These are phyloP conservation scores for Aspergillus eucalypticola DNA, from an alignment of 2,329 filamentous ascomycete genomes.

Conservation along the genomic window DNA sequence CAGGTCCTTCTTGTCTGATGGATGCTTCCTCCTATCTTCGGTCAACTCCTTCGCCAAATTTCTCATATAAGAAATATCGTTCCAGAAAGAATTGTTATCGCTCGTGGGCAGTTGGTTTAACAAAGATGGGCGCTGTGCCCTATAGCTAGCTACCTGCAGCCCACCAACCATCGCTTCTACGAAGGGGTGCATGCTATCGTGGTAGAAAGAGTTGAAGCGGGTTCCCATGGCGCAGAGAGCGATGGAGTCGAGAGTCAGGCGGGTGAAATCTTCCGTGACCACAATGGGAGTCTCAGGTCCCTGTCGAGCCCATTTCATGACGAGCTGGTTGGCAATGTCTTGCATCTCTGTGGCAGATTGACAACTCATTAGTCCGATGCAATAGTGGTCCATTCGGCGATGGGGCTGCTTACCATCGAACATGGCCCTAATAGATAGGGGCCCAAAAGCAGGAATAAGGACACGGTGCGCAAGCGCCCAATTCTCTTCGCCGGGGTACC, in stretches of 20 bases:
- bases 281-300: constrained; percentile 60
- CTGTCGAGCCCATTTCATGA: constrained; percentile 46
- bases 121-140: constrained; percentile 51
- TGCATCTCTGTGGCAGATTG: constrained; percentile 37
- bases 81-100: constrained; percentile 36
- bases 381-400: background rate
- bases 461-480: constrained; percentile 64
- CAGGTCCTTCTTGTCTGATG: constrained; percentile 63
- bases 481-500: constrained; percentile 49
- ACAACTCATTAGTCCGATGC: background rate
- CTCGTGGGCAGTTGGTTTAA: constrained; percentile 46
- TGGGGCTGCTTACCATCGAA: constrained; percentile 35
- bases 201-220: constrained; percentile 75
- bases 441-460: constrained; percentile 51
- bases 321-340: constrained; percentile 42
- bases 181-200: constrained; percentile 69
- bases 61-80: constrained; percentile 48
- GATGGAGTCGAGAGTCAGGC: constrained; percentile 71
- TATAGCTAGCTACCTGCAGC: constrained; percentile 57
- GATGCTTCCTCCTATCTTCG: constrained; percentile 57
- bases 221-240: constrained; percentile 70
- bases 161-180: constrained; percentile 67
- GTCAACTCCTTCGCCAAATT: constrained; percentile 62
- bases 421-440: constrained; percentile 47
- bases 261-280: constrained; percentile 67